Evolutionary conservation across 202 grass and related monocot genomes (phyloP).

Genomic region (Eragrostis tef): DNA sequence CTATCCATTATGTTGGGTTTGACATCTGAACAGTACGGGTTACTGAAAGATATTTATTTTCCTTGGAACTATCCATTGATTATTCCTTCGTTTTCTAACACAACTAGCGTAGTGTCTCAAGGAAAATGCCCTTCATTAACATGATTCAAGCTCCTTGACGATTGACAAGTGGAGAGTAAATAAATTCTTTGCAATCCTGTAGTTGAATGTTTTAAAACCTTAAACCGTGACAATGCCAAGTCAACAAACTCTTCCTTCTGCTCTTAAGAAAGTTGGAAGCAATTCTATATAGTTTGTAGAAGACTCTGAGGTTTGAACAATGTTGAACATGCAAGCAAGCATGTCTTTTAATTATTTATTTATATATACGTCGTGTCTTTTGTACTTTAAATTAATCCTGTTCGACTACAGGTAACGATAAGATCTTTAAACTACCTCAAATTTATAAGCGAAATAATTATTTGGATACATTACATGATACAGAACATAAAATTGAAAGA

Average conservation of each 20-base stretch:
- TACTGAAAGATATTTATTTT: neutral
- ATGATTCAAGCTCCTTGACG: neutral
- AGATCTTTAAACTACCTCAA: neutral
- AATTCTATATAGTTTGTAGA: neutral
- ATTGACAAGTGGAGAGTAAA: conserved; percentile 24
- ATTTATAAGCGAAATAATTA: neutral
- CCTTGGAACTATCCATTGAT: neutral
- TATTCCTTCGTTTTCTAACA: neutral
- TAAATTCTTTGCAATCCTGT: neutral
- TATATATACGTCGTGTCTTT: neutral
- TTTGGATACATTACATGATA: neutral
- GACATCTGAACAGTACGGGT: conserved; percentile 42
- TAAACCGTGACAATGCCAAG: neutral
- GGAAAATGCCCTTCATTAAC: neutral
- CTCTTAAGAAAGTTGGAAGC: neutral
- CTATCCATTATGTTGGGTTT: neutral
- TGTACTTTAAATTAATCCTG: neutral
- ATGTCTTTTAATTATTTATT: neutral
- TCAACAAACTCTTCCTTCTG: neutral
- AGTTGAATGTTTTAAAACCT: neutral
- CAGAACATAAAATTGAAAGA: neutral
- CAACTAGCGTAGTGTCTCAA: neutral
- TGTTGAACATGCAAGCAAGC: neutral
- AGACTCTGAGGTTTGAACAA: neutral
- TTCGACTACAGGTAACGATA: neutral